phyloP scores from a whole-genome alignment of 2,329 filamentous ascomycete genomes.

The Cordyceps cicadae region DNA sequence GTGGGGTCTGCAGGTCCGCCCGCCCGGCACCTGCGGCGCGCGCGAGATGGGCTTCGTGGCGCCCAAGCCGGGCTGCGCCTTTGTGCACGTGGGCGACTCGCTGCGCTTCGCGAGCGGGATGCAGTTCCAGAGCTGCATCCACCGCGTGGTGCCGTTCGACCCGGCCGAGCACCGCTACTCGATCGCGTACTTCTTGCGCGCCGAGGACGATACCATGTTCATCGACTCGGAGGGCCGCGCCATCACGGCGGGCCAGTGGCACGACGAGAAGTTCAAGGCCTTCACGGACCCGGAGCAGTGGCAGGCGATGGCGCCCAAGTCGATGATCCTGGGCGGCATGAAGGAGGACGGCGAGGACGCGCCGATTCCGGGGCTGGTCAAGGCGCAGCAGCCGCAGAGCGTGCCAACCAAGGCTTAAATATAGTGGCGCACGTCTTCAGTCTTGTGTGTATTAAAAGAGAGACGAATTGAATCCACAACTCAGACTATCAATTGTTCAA shows the following conservation, averaged over 20 bases:
- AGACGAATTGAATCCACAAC: no score
- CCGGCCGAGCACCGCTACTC: conserved; percentile 47
- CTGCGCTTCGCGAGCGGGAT: conserved; percentile 46
- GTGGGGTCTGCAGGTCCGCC: conserved; percentile 49
- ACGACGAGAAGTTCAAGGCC: conserved; percentile 46
- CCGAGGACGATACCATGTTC: conserved; percentile 49
- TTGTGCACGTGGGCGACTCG: conserved; percentile 52
- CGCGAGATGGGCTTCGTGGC: conserved; percentile 45
- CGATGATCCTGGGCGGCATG: conserved; percentile 44
- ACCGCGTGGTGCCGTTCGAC: conserved; percentile 47
- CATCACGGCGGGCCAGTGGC: conserved; percentile 46
- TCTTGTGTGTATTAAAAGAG: not conserved
- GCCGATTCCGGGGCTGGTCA: conserved; percentile 6
- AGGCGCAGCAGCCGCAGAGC: not conserved
- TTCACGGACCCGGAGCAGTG: conserved; percentile 36
- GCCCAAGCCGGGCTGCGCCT: conserved; percentile 41
- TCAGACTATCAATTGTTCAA: no score
- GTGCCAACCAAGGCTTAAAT: conserved; percentile 11
- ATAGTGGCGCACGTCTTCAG: not conserved
- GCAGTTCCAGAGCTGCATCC: conserved; percentile 48
- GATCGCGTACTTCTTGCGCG: conserved; percentile 50
- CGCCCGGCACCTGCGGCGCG: conserved; percentile 32
- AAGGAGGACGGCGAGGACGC: conserved; percentile 28
- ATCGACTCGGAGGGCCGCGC: conserved; percentile 44
- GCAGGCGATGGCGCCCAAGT: conserved; percentile 39